Percentiles rank a stretch among this genome's conserved stretches.
These are phyloP conservation scores for Colletotrichum agaves DNA, from an alignment of 2,329 filamentous ascomycete species.

Conservation along the genomic window DNA sequence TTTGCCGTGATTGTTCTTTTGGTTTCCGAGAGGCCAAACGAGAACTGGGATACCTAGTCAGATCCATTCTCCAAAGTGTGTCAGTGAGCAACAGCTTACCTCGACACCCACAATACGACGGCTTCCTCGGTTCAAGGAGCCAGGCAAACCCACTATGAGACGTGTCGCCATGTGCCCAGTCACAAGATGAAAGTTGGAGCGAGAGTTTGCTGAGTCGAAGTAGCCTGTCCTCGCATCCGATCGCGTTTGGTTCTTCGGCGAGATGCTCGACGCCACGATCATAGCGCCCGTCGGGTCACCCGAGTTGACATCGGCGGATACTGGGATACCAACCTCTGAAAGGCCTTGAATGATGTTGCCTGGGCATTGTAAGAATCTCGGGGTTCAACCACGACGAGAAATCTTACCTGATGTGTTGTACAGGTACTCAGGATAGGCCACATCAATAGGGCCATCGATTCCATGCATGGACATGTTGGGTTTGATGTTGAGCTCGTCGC, in stretches of 20 bases:
- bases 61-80: not conserved
- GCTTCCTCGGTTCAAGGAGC: conserved; percentile 14
- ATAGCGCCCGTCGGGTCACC: conserved; percentile 50
- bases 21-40: conserved; percentile 5
- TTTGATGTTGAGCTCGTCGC: conserved; percentile 41
- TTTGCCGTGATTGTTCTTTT: conserved; percentile 27
- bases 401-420: conserved; percentile 53
- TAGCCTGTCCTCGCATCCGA: conserved; percentile 54
- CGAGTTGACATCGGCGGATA: conserved; percentile 49
- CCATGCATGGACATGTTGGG: conserved; percentile 47
- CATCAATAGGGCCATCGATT: conserved; percentile 48
- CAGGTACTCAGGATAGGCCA: conserved; percentile 51
- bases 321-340: conserved; percentile 49
- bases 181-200: conserved; percentile 52
- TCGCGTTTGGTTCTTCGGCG: conserved; percentile 52
- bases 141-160: conserved; percentile 43
- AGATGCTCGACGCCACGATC: conserved; percentile 51
- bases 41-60: conserved; percentile 11
- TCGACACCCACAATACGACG: conserved; percentile 49
- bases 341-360: conserved; percentile 51
- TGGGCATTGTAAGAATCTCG: conserved; percentile 31
- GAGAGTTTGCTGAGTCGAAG: conserved; percentile 48
- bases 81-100: conserved; percentile 41
- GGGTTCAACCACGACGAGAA: fast-evolving
- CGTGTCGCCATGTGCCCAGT: conserved; percentile 52